These are phyloP conservation scores for Kwoniella sp. DNA, from an alignment of 768 basidiomycete genomes.

Conservation along the genomic window DNA sequence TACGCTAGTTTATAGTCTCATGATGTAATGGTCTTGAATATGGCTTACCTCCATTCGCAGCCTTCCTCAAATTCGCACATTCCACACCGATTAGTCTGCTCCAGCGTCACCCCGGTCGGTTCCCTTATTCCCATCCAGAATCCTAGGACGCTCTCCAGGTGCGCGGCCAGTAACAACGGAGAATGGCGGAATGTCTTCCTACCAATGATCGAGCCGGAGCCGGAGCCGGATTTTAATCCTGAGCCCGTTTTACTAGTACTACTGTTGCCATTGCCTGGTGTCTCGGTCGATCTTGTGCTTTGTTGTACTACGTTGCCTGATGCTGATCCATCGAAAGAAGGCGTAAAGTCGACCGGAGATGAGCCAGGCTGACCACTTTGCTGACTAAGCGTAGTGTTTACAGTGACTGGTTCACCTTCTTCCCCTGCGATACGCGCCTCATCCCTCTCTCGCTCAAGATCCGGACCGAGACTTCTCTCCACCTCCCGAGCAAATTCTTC, in stretches of 20 bases:
- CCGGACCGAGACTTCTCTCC: conserved; percentile 34
- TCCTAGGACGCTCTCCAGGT: conserved; percentile 63
- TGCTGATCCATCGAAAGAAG: not conserved
- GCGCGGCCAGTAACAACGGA: conserved; percentile 60
- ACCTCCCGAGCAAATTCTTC: conserved; percentile 48
- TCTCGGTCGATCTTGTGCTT: not conserved
- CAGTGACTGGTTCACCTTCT: conserved; percentile 16
- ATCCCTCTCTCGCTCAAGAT: conserved; percentile 4
- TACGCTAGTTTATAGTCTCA: too few relatives aligned
- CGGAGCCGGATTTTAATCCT: too few relatives aligned
- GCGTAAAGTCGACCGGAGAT: not conserved
- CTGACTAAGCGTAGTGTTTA: conserved; percentile 7
- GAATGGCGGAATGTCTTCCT: conserved; percentile 65
- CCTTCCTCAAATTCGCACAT: conserved; percentile 73
- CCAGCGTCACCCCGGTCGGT: conserved; percentile 69
- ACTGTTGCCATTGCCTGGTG: not conserved
- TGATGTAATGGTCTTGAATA: too few relatives aligned
- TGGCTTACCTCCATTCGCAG: conserved; percentile 73
- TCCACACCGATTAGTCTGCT: conserved; percentile 68
- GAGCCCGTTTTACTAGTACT: not conserved
- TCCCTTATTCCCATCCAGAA: conserved; percentile 77
- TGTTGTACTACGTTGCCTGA: not conserved
- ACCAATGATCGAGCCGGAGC: conserved; percentile 68
- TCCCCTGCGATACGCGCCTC: conserved; percentile 13
- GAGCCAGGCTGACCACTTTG: not conserved